Evolutionary conservation across 495 filamentous ascomycete species (phyloP), one percentile per base, ranked within the genome.

Genomic region (Talaromyces nanjingensis): DNA sequence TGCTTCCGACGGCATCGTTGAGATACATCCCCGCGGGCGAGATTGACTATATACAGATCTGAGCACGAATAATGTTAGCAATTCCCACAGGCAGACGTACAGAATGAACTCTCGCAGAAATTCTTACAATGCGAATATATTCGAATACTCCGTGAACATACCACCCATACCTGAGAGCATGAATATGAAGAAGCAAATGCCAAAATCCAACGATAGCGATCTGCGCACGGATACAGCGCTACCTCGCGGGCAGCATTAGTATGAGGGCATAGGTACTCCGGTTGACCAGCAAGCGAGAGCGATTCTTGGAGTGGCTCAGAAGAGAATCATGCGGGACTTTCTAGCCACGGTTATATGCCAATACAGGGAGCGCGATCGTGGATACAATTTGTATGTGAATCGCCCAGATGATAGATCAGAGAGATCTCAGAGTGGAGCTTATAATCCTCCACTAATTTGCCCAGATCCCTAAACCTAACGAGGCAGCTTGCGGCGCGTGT

Each of bases 1-100:
- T 59, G 56, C 56, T 22, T 59, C 56, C 56, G 4, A 20, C 31
- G 29, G 56, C 27, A 61, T 61, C 37, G 27, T 61, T 61, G 34
- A 61, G 42, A 61, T 61, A 61, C 34, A 61, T 47, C 11, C 29
- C 57, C 33, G 57, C 14, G 18, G 18, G 29, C 29, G 16, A 33
- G 16, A 9, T 34, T 37, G 22, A 22, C n/a, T 59, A 59, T 59
- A 8, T 34, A 33, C 57, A 34, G 20, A 56, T 25, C 53, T 56
- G 11, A 14, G 20, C 1, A 25, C 3, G 12, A 1, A 22, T 56
- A 25, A 9, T 14, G 22, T 56, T 56, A 29, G 53, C 24, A 29
- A 20, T 9, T 12, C 1, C 33, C 8, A 37, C 33, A 37, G 33
- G 6, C 6, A 37, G 33, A 37, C 9, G 33, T 3, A 37, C 9